A percentile compares a stretch with the other conserved stretches of the same genome.
Conservation (phyloP, 495 filamentous ascomycete species). For the Penicillium malachiteum region DNA sequence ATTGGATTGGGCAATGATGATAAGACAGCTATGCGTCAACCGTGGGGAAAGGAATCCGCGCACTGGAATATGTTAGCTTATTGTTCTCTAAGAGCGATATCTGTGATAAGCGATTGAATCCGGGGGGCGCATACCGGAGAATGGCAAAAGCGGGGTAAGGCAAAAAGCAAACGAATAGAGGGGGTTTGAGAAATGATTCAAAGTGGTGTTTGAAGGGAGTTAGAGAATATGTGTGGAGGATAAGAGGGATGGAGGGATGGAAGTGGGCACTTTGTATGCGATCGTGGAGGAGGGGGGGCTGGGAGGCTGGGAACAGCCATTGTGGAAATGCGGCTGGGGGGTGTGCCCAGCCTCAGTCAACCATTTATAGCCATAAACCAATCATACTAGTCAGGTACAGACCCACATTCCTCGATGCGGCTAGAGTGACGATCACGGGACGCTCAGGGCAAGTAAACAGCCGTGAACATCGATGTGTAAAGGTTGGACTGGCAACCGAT, state of each 20-base stretch:
- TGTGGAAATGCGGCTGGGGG: slow-evolving; percentile 22
- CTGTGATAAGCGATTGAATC: slow-evolving; percentile 12
- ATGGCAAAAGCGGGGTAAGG: slow-evolving; percentile 28
- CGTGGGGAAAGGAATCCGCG: slow-evolving; percentile 22
- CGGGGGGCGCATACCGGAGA: slow-evolving; percentile 33
- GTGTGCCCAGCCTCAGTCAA: slow-evolving; percentile 32
- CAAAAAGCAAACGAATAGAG: background rate
- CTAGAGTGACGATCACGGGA: slow-evolving; percentile 31
- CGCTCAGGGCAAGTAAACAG: slow-evolving; percentile 40
- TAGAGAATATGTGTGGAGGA: slow-evolving; percentile 7
- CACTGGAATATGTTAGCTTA: slow-evolving; percentile 22
- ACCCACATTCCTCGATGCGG: slow-evolving; percentile 29
- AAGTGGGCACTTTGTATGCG: slow-evolving; percentile 31
- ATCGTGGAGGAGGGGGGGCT: slow-evolving; percentile 39
- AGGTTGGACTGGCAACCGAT: slow-evolving; percentile 33
- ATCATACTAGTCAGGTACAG: slow-evolving; percentile 3
- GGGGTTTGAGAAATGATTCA: background rate
- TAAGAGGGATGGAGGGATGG: slow-evolving; percentile 21
- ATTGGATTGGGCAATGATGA: background rate
- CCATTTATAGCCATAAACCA: slow-evolving; percentile 19
- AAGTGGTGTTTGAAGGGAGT: slow-evolving; percentile 1
- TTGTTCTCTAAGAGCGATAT: slow-evolving; percentile 12
- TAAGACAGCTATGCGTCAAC: slow-evolving; percentile 15
- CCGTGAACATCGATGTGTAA: slow-evolving; percentile 16
- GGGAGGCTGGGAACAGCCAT: slow-evolving; percentile 44